Evolutionary conservation across 192 early-diverging fungal genomes (phyloP).

Genomic region (Entomortierella parvispora): DNA sequence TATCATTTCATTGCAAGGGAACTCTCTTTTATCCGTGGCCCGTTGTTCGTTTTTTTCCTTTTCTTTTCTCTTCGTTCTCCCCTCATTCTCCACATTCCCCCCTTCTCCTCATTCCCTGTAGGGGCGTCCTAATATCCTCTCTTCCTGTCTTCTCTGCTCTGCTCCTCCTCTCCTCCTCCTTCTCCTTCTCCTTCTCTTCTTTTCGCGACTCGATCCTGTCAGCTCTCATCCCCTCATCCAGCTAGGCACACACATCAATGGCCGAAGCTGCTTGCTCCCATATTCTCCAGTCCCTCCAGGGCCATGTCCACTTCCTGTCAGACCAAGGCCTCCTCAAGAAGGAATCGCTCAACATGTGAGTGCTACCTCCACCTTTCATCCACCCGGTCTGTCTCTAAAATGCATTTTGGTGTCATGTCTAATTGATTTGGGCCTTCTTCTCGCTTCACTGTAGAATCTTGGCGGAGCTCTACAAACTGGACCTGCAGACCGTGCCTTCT

Average conservation of each 20-base stretch:
- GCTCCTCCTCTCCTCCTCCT: background rate
- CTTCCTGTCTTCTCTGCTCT: background rate
- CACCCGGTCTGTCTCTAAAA: background rate
- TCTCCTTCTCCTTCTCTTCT: background rate
- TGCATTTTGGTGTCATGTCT: too few species aligned
- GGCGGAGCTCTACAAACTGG: slow-evolving; percentile 30
- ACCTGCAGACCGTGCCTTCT: slow-evolving; percentile 19
- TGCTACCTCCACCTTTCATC: background rate
- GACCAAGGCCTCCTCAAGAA: slow-evolving; percentile 40
- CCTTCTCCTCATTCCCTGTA: background rate
- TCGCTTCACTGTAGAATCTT: slow-evolving; percentile 15
- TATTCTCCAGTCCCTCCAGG: slow-evolving; percentile 39
- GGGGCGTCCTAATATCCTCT: background rate
- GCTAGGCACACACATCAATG: slow-evolving; percentile 8
- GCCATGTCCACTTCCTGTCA: slow-evolving; percentile 38
- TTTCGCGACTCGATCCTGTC: background rate
- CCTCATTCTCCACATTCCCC: background rate
- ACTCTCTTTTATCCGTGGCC: too few species aligned
- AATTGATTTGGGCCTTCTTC: background rate
- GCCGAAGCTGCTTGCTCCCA: slow-evolving; percentile 40
- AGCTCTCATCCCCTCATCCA: background rate
- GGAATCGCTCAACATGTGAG: slow-evolving; percentile 37
- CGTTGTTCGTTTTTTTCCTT: background rate
- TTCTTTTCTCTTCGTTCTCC: background rate
- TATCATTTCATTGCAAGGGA: too few species aligned